Evolutionary conservation across 805 yeast species (phyloP).

Genomic region (Blastobotrys muscicola): DNA sequence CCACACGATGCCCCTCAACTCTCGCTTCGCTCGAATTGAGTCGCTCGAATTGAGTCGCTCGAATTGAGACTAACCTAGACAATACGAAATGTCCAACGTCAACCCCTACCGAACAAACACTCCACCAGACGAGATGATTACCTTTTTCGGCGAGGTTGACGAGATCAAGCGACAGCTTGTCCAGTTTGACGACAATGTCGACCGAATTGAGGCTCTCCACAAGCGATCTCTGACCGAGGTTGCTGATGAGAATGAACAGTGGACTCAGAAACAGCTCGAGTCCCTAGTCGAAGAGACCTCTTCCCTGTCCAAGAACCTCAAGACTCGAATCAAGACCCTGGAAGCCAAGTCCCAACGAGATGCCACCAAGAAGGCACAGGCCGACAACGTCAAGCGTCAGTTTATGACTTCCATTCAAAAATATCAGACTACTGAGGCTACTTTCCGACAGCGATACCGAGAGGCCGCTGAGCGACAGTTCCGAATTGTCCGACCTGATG

Average conservation of each 20-base stretch:
- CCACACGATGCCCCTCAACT: too few relatives aligned
- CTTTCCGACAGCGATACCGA: slow-evolving; percentile 74
- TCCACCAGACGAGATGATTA: slow-evolving; percentile 41
- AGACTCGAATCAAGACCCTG: slow-evolving; percentile 63
- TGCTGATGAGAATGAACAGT: slow-evolving; percentile 53
- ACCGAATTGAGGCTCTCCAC: slow-evolving; percentile 62
- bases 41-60: too few relatives aligned
- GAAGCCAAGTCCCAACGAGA: slow-evolving; percentile 49
- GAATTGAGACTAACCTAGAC: too few relatives aligned
- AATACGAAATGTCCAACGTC: slow-evolving; percentile 14
- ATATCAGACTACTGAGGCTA: slow-evolving; percentile 77
- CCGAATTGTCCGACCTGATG: slow-evolving; percentile 49
- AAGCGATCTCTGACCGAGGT: slow-evolving; percentile 62
- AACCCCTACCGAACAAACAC: slow-evolving; percentile 13
- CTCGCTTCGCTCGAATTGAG: too few relatives aligned
- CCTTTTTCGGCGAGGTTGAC: slow-evolving; percentile 61
- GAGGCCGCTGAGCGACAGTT: slow-evolving; percentile 89
- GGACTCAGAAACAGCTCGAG: slow-evolving; percentile 68
- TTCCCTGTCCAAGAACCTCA: slow-evolving; percentile 65
- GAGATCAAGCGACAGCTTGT: slow-evolving; percentile 58
- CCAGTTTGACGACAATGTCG: slow-evolving; percentile 60
- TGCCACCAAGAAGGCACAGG: slow-evolving; percentile 78
- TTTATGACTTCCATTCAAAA: slow-evolving; percentile 81
- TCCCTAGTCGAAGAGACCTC: slow-evolving; percentile 67
- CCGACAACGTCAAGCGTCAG: slow-evolving; percentile 75